phyloP scores from a whole-genome alignment of 2,329 filamentous ascomycete genomes.

The Ploettnerulaceae sp. region DNA sequence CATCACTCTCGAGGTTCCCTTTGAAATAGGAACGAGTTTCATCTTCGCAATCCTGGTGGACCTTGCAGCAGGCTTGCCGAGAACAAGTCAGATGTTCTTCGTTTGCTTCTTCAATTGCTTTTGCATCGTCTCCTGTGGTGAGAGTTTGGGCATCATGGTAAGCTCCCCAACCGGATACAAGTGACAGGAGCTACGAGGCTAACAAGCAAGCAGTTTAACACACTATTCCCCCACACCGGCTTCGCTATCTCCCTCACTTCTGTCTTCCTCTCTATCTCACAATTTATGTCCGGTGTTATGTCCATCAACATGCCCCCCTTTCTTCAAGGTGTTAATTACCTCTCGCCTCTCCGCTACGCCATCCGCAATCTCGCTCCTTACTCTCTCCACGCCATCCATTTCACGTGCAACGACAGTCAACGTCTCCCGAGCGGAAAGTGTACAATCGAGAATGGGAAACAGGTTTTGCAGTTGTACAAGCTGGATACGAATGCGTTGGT shows the following conservation, averaged over 20 bases:
- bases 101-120: slow-evolving; percentile 65
- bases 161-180: too few relatives aligned
- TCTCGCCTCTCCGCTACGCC: slow-evolving; percentile 66
- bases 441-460: slow-evolving; percentile 58
- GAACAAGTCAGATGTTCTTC: slow-evolving; percentile 61
- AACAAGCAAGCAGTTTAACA: slow-evolving; percentile 54
- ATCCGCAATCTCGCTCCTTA: slow-evolving; percentile 63
- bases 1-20: slow-evolving; percentile 64
- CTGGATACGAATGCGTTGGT: slow-evolving; percentile 5
- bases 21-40: slow-evolving; percentile 61
- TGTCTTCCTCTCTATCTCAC: slow-evolving; percentile 64
- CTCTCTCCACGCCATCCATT: slow-evolving; percentile 54
- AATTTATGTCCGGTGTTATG: slow-evolving; percentile 66
- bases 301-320: slow-evolving; percentile 64
- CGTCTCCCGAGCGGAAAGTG: slow-evolving; percentile 56
- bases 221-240: slow-evolving; percentile 66
- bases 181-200: too few relatives aligned
- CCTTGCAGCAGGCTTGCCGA: slow-evolving; percentile 60
- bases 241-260: slow-evolving; percentile 72
- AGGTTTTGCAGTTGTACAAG: slow-evolving; percentile 47
- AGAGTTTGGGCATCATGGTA: slow-evolving; percentile 66
- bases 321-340: slow-evolving; percentile 64
- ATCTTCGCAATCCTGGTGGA: slow-evolving; percentile 61
- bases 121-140: slow-evolving; percentile 68
- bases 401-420: slow-evolving; percentile 60